These are phyloP conservation scores for Lipomyces yamanashiensis DNA, from an alignment of 805 yeast species.

Conservation along the genomic window DNA sequence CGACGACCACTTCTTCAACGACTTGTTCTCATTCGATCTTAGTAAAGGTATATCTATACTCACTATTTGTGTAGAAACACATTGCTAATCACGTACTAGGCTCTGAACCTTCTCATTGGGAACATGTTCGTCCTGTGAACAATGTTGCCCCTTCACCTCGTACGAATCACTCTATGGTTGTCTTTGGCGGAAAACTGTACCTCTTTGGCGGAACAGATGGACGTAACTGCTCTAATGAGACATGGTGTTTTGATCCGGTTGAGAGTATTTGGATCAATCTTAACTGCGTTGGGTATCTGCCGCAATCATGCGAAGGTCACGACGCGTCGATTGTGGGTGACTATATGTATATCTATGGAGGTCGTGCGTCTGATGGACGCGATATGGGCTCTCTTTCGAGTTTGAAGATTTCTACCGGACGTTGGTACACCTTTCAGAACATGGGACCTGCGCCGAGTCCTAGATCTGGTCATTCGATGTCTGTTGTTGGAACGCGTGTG, in stretches of 20 bases:
- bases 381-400: conserved; percentile 70
- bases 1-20: conserved; percentile 80
- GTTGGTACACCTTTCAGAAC: conserved; percentile 72
- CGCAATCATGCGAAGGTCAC: conserved; percentile 91
- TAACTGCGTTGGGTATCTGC: conserved; percentile 70
- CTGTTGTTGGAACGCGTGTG: conserved; percentile 71
- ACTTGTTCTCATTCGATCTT: conserved; percentile 82
- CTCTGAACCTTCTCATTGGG: conserved; percentile 64
- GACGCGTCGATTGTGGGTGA: conserved; percentile 80
- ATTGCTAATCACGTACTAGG: not conserved
- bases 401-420: conserved; percentile 71
- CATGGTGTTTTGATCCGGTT: conserved; percentile 79
- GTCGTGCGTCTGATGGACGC: conserved; percentile 75
- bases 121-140: conserved; percentile 59
- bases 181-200: conserved; percentile 77
- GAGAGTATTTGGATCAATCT: conserved; percentile 71
- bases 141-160: conserved; percentile 73
- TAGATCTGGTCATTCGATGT: conserved; percentile 88
- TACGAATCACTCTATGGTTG: conserved; percentile 87
- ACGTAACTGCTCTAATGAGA: conserved; percentile 68
- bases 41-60: conserved; percentile 52
- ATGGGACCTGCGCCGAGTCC: conserved; percentile 69
- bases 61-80: not conserved
- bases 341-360: conserved; percentile 84
- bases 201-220: conserved; percentile 92